Evolutionary conservation across 1,284 basidiomycete genomes (phyloP).

Genomic region (Chondrostereum purpureum): DNA sequence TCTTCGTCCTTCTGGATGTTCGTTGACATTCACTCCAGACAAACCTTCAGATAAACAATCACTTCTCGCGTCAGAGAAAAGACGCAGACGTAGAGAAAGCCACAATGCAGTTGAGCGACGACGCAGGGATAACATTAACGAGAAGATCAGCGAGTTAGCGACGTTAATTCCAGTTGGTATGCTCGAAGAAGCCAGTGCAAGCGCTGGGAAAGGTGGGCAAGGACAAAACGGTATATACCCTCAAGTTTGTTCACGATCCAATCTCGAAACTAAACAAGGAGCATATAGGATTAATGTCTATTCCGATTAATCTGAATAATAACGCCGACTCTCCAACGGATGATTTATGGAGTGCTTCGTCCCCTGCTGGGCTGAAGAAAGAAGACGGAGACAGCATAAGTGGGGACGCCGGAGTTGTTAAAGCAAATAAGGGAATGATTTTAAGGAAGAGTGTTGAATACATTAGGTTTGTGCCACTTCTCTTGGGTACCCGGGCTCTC

Average conservation of each 20-base stretch:
- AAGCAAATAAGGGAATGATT: slow-evolving; percentile 90
- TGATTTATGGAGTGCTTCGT: neutral
- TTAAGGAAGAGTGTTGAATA: slow-evolving; percentile 85
- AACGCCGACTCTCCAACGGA: neutral
- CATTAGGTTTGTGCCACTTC: slow-evolving; percentile 46
- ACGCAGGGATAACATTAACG: slow-evolving; percentile 87
- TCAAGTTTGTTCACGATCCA: too few relatives aligned
- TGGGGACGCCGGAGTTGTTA: slow-evolving; percentile 39
- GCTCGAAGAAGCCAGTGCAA: slow-evolving; percentile 52
- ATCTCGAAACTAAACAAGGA: too few relatives aligned
- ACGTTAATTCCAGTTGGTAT: slow-evolving; percentile 82
- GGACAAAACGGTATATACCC: neutral
- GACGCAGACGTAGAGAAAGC: slow-evolving; percentile 71
- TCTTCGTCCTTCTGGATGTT: too few relatives aligned
- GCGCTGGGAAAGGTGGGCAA: neutral
- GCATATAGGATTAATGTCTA: neutral
- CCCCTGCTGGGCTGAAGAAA: slow-evolving; percentile 4
- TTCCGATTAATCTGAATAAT: neutral
- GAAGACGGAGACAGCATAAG: slow-evolving; percentile 17
- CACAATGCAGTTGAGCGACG: slow-evolving; percentile 90
- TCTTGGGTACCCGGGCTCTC: slow-evolving; percentile 6
- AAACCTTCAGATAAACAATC: slow-evolving; percentile 48
- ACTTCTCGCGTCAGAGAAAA: slow-evolving; percentile 65
- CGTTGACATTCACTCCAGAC: too few relatives aligned
- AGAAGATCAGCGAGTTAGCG: slow-evolving; percentile 86